phyloP scores from a whole-genome alignment of 2,329 filamentous ascomycete species.

The Endothia cerciana region DNA sequence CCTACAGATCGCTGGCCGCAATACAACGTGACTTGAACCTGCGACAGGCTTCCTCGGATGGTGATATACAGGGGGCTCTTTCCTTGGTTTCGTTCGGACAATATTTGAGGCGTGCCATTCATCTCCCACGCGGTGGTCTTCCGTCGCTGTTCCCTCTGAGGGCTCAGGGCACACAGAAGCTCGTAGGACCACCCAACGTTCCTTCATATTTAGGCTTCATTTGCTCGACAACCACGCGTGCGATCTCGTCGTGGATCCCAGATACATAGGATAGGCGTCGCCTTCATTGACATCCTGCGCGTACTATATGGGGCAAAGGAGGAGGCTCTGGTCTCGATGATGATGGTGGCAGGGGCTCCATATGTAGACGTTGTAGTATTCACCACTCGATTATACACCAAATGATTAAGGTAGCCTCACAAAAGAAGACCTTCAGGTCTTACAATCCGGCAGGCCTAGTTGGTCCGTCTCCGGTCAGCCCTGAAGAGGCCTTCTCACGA shows the following conservation, averaged over 20 bases:
- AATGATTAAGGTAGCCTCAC: no score
- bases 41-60: no score
- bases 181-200: background rate
- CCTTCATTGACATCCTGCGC: background rate
- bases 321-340: no score
- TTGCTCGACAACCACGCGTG: background rate
- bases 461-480: background rate
- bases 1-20: no score
- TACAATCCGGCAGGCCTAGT: background rate
- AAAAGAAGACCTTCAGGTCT: background rate
- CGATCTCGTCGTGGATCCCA: background rate
- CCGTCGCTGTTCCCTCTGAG: background rate
- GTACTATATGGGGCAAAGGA: no score
- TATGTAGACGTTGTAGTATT: no score
- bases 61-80: no score
- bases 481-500: background rate
- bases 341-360: no score
- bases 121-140: background rate
- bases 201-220: constrained; percentile 4
- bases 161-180: background rate
- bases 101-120: background rate
- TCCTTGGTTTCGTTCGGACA: no score
- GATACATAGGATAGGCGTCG: background rate
- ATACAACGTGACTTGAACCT: no score
- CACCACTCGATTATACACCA: no score